Percentiles rank a stretch among this genome's conserved stretches.
Conservation (phyloP, 768 basidiomycete genomes). For the Nidula microcarpa region DNA sequence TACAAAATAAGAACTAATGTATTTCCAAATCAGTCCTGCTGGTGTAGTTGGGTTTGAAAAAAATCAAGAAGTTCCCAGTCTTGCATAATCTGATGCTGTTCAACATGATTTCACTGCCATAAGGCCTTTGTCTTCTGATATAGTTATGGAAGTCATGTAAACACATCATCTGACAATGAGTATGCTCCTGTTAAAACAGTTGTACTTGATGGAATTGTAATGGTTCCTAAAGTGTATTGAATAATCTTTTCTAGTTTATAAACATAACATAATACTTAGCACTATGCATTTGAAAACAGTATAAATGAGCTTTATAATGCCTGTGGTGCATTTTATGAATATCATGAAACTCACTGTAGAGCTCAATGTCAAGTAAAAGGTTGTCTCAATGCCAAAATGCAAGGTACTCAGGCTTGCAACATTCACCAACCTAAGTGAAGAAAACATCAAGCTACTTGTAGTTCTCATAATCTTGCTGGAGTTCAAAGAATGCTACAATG, state of each 20-base stretch:
- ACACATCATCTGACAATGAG: not conserved
- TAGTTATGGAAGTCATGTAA: not conserved
- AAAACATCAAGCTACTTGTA: too few relatives aligned
- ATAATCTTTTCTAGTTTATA: not conserved
- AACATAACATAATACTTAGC: not conserved
- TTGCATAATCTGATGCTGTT: not conserved
- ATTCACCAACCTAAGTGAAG: too few relatives aligned
- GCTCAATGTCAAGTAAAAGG: too few relatives aligned
- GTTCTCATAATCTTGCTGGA: too few relatives aligned
- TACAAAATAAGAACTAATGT: not conserved
- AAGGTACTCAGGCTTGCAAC: too few relatives aligned
- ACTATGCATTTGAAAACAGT: not conserved
- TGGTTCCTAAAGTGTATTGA: not conserved
- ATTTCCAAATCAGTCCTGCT: not conserved
- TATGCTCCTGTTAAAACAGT: not conserved
- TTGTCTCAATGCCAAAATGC: too few relatives aligned
- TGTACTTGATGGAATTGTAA: not conserved
- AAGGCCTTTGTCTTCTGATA: not conserved
- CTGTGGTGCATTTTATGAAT: not conserved
- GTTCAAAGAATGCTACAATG: too few relatives aligned
- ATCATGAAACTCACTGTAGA: not conserved
- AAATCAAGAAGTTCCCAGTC: not conserved
- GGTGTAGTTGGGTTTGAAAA: not conserved
- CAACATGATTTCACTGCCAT: not conserved
- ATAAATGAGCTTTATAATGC: not conserved